Evolutionary conservation across 305 asterid genomes (phyloP).

Genomic region (Euphrasia arctica): DNA sequence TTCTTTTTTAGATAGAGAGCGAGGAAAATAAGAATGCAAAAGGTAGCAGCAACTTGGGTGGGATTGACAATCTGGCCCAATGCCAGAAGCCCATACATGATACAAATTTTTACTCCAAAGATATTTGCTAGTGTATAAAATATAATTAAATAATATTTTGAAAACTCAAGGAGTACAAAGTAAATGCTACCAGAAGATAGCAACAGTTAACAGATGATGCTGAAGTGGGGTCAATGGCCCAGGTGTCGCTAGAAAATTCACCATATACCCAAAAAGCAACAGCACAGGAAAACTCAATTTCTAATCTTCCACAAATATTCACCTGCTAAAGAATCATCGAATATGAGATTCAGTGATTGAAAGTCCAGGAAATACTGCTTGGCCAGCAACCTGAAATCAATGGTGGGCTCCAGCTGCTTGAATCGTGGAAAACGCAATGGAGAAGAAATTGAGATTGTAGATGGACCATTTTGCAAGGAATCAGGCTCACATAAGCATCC

Average conservation of each 20-base stretch:
- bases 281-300: conserved; percentile 19
- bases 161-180: not conserved
- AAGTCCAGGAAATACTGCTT: conserved; percentile 76
- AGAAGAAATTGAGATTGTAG: conserved; percentile 80
- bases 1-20: not conserved
- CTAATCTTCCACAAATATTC: conserved; percentile 21
- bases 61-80: no score
- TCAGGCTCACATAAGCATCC: conserved; percentile 81
- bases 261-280: conserved; percentile 14
- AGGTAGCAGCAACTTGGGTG: not conserved
- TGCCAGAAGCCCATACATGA: no score
- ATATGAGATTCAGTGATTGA: conserved; percentile 71
- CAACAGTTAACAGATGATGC: conserved; percentile 22
- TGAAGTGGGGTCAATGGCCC: conserved; percentile 17
- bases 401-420: conserved; percentile 63
- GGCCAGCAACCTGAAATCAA: conserved; percentile 82
- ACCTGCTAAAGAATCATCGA: conserved; percentile 82
- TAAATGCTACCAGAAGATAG: conserved; percentile 12
- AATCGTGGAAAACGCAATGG: conserved; percentile 82
- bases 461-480: conserved; percentile 83
- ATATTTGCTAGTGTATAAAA: no score
- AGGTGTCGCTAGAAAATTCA: conserved; percentile 22
- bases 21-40: not conserved
- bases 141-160: no score
- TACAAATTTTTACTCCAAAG: no score